phyloP scores from a whole-genome alignment of 2,329 filamentous ascomycete species.

The Alternaria infectoria region DNA sequence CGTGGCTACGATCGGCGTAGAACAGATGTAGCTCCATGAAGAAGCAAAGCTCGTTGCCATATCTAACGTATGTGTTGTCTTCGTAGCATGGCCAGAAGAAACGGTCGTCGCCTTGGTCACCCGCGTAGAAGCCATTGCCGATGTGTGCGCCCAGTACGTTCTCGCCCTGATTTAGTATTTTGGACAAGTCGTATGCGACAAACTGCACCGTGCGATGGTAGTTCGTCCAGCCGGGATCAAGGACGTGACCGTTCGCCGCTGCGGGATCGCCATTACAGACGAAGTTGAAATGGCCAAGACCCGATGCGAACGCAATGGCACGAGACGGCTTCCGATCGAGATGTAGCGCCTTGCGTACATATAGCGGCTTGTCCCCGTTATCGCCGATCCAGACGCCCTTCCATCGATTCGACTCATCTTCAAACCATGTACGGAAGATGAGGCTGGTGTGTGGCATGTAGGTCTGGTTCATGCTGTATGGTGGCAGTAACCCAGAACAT shows the following conservation, averaged over 20 bases:
- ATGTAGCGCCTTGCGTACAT: constrained; percentile 46
- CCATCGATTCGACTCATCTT: constrained; percentile 50
- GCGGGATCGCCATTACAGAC: constrained; percentile 44
- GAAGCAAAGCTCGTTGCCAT: constrained; percentile 50
- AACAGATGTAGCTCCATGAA: constrained; percentile 50
- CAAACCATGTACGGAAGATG: constrained; percentile 53
- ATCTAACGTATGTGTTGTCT: constrained; percentile 48
- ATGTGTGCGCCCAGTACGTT: constrained; percentile 50
- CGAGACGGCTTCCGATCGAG: constrained; percentile 39
- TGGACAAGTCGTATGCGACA: constrained; percentile 53
- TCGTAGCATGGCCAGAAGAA: constrained; percentile 55
- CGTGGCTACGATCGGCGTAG: constrained; percentile 47
- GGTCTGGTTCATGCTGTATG: constrained; percentile 53
- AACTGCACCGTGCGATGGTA: constrained; percentile 53
- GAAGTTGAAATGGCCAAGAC: constrained; percentile 52
- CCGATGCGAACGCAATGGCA: constrained; percentile 49
- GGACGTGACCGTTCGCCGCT: constrained; percentile 38
- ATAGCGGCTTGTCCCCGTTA: constrained; percentile 50
- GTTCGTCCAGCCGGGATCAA: constrained; percentile 49
- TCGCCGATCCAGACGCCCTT: constrained; percentile 52
- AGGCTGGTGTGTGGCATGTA: constrained; percentile 53
- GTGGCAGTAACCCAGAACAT: constrained; percentile 43
- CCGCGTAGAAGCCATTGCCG: constrained; percentile 55
- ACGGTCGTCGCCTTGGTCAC: constrained; percentile 49
- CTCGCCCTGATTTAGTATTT: constrained; percentile 36